phyloP scores from a whole-genome alignment of 257 asterid species.

The Penstemon eatonii region DNA sequence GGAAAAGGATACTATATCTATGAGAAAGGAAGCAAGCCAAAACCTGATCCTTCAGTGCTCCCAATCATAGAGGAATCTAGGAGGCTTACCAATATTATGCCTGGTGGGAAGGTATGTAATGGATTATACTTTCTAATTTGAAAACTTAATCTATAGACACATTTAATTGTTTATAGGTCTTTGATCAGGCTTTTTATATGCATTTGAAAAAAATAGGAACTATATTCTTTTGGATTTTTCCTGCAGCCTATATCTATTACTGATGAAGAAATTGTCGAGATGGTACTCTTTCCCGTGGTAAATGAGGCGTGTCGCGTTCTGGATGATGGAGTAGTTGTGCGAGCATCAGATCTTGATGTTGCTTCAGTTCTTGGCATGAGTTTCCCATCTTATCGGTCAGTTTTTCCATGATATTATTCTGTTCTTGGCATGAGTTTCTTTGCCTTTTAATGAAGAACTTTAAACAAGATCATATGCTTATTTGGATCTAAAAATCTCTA shows the following conservation, averaged over 20 bases:
- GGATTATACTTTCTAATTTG: slow-evolving; percentile 12
- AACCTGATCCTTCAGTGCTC: slow-evolving; percentile 82
- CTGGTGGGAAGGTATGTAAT: slow-evolving; percentile 78
- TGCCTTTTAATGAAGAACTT: background rate
- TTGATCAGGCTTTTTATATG: slow-evolving; percentile 10
- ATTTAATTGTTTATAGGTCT: slow-evolving; percentile 8
- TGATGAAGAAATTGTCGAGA: slow-evolving; percentile 85
- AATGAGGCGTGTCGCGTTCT: slow-evolving; percentile 93
- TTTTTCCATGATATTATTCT: slow-evolving; percentile 17
- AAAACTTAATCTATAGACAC: slow-evolving; percentile 3
- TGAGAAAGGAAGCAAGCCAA: slow-evolving; percentile 90
- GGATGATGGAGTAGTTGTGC: slow-evolving; percentile 81
- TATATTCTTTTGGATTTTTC: slow-evolving; percentile 21
- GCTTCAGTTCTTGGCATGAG: slow-evolving; percentile 98
- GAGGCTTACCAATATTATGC: slow-evolving; percentile 77
- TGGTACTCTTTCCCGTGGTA: slow-evolving; percentile 92
- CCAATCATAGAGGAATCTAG: slow-evolving; percentile 84
- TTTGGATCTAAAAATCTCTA: slow-evolving; percentile 8
- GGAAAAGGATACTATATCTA: slow-evolving; percentile 89
- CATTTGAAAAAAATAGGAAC: background rate
- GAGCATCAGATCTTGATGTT: slow-evolving; percentile 91
- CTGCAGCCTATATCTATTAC: slow-evolving; percentile 81
- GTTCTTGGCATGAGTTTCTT: background rate
- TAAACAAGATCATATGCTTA: background rate
- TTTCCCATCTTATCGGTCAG: slow-evolving; percentile 92